Evolutionary conservation across 1,284 basidiomycete species (phyloP), one percentile per base, ranked within the genome.

Genomic region (Phylloboletellus chloephorus): DNA sequence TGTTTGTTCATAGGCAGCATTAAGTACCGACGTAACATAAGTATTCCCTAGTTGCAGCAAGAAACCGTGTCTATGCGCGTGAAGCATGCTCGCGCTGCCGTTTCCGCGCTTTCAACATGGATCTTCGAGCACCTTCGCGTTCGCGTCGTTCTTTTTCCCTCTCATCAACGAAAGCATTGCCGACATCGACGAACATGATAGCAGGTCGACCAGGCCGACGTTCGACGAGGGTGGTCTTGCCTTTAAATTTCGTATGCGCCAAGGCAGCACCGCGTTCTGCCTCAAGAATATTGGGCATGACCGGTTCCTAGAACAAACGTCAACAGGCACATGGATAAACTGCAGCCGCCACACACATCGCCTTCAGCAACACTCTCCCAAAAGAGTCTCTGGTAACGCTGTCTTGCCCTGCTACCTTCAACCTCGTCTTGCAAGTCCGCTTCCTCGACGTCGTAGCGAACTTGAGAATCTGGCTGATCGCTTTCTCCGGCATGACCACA

Each of bases 321-420:
- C 29, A 44, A 35, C 28, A 24, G 31, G 9, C 8, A 22, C 17
- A 6, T 30, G 21, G 35, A 4, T 35, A 6, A 26, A 15, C 16
- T 31, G 12, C 31, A 35, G 32, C 13, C 37, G 7, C 13, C 31
- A 66, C 77, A 31, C 54, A 84, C 84, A 58, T 74, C 61, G 48
- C 72, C 74, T 51, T 87, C 84, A 10, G 69, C 68, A 22, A 79
- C 71, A 32, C 79, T 75, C 57, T 88, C 84, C 82, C 83, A 88
- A 60, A 82, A 86, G 38, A 77, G 64, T 25, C 79, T 72, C 50
- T 82, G 76, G 54, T 86, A 86, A 11, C 81, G 73, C 46, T 77
- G 72, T 22, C 80, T 74, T 25, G 73, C 73, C 42, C 65, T 67
- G 48, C 76, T 72, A 30, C 71, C 68, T 49, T 78, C 75, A 7